phyloP scores from a whole-genome alignment of 306 rosid genomes.

The Rubus parviflorus region DNA sequence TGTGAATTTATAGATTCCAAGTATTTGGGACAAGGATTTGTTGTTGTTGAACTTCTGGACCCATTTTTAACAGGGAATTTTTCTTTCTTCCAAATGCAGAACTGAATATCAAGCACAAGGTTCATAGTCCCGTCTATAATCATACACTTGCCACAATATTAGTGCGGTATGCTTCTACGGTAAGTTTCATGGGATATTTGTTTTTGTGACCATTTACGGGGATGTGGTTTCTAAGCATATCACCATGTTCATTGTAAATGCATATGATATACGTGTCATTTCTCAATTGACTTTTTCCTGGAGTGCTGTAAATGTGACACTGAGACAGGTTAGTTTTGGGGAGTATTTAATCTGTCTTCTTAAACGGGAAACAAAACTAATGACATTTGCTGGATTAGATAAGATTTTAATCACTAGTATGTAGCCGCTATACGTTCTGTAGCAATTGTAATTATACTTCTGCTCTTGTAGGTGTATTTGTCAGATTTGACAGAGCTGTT shows the following conservation, averaged over 20 bases:
- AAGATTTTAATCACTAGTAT: neutral
- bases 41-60: conserved; percentile 3
- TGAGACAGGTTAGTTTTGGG: conserved; percentile 22
- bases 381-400: neutral
- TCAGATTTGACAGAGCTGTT: conserved; percentile 84
- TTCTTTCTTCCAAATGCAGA: conserved; percentile 42
- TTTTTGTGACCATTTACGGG: neutral
- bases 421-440: neutral
- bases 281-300: neutral
- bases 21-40: neutral
- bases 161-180: conserved; percentile 89
- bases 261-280: neutral
- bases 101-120: conserved; percentile 34
- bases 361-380: neutral
- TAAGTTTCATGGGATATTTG: conserved; percentile 31
- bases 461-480: conserved; percentile 72
- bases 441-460: conserved; percentile 27
- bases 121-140: conserved; percentile 39
- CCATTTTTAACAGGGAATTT: neutral
- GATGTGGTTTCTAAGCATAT: neutral
- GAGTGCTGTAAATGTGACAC: conserved; percentile 11
- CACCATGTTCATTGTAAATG: conserved; percentile 2
- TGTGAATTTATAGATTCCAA: neutral
- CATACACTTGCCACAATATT: conserved; percentile 73
- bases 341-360: conserved; percentile 13